These are phyloP conservation scores for Komagataella kurtzmanii DNA, from an alignment of 805 yeast genomes.

Conservation along the genomic window DNA sequence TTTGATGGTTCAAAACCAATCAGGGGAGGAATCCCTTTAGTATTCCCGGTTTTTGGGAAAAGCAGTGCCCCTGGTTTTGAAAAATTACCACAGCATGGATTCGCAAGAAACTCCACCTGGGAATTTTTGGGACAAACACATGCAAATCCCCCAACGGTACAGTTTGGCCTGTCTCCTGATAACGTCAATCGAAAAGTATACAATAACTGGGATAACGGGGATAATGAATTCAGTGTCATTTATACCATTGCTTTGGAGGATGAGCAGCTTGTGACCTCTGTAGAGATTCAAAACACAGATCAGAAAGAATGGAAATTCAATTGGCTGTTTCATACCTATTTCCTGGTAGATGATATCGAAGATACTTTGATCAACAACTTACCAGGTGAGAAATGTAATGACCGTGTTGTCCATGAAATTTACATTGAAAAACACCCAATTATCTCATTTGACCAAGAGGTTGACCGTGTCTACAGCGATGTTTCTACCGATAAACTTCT, in stretches of 20 bases:
- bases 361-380: constrained; percentile 69
- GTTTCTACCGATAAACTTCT: constrained; percentile 40
- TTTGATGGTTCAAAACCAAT: constrained; percentile 90
- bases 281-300: constrained; percentile 69
- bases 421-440: constrained; percentile 69
- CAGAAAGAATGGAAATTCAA: constrained; percentile 64
- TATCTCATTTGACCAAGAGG: constrained; percentile 59
- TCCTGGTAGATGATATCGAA: constrained; percentile 62
- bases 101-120: constrained; percentile 87
- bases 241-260: constrained; percentile 50
- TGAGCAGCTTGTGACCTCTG: constrained; percentile 47
- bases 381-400: constrained; percentile 57
- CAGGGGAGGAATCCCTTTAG: constrained; percentile 94
- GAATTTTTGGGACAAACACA: constrained; percentile 82
- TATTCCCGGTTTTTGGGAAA: constrained; percentile 89
- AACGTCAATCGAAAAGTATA: constrained; percentile 49
- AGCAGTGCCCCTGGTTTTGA: constrained; percentile 43
- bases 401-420: constrained; percentile 54
- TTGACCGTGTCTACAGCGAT: constrained; percentile 71
- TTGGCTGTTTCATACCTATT: constrained; percentile 91
- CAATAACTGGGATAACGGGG: constrained; percentile 37
- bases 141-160: constrained; percentile 62
- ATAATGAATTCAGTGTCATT: constrained; percentile 65
- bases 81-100: constrained; percentile 87
- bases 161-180: constrained; percentile 86